Evolutionary conservation across 371 early-diverging fungal genomes (phyloP).

Genomic region (Choanephora cucurbitarum): DNA sequence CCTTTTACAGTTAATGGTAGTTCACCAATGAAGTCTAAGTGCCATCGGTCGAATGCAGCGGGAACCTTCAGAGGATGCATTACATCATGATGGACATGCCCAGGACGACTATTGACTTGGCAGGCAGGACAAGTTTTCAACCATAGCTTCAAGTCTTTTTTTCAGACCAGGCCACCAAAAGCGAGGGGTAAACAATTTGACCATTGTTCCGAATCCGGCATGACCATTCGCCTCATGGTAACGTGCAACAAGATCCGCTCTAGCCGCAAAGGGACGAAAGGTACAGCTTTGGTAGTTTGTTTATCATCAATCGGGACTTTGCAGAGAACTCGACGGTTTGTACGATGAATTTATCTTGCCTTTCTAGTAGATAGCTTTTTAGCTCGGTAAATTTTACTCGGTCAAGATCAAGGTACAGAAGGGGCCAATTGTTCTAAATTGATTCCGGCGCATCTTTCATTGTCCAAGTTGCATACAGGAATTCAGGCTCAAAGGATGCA

Average conservation of each 20-base stretch:
- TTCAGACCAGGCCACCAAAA: slow-evolving; percentile 5
- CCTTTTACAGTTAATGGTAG: slow-evolving; percentile 18
- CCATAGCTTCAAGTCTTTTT: slow-evolving; percentile 9
- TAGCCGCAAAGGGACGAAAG: neutral
- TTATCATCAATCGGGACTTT: neutral
- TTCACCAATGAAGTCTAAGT: slow-evolving; percentile 31
- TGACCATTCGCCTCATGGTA: slow-evolving; percentile 4
- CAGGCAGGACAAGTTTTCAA: slow-evolving; percentile 15
- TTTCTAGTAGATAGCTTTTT: too few relatives aligned
- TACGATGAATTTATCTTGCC: too few relatives aligned
- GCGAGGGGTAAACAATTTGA: neutral
- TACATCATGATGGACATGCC: slow-evolving; percentile 6
- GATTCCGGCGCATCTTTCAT: neutral
- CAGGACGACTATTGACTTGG: slow-evolving; percentile 10
- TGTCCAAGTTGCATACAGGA: slow-evolving; percentile 14
- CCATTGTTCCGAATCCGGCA: slow-evolving; percentile 1
- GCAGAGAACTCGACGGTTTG: too few relatives aligned
- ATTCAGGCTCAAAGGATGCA: too few relatives aligned
- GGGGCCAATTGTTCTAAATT: slow-evolving; percentile 23
- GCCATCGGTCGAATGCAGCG: slow-evolving; percentile 22
- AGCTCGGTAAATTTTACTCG: neutral
- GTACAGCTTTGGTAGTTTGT: too few relatives aligned
- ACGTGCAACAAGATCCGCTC: neutral
- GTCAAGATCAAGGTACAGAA: slow-evolving; percentile 3
- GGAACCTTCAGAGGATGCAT: slow-evolving; percentile 15